Evolutionary conservation across 2,329 filamentous ascomycete species (phyloP).

Genomic region (Dactylellina parvicollis): DNA sequence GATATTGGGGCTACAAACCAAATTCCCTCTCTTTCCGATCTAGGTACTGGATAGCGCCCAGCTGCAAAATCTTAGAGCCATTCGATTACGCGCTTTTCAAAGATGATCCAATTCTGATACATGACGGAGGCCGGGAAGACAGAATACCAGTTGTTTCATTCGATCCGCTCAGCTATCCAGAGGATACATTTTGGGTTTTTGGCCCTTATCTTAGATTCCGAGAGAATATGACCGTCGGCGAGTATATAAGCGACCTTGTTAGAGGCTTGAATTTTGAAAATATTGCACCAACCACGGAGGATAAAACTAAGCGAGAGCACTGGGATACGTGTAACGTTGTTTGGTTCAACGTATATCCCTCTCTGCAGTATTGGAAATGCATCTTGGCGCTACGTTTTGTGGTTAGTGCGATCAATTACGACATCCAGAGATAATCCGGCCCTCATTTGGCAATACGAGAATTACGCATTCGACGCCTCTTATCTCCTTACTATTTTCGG

Average conservation of each 20-base stretch:
- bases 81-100: slow-evolving; percentile 37
- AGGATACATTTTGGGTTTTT: not conserved
- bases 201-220: not conserved
- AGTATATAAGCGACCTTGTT: slow-evolving; percentile 19
- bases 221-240: slow-evolving; percentile 15
- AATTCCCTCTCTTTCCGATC: not conserved
- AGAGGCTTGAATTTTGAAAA: not conserved
- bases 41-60: slow-evolving; percentile 7
- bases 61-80: slow-evolving; percentile 8
- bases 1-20: not conserved
- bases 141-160: not conserved
- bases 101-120: slow-evolving; percentile 28
- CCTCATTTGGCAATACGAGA: too few species aligned
- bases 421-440: not conserved
- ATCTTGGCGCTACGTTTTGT: slow-evolving; percentile 1
- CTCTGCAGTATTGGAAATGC: not conserved
- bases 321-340: slow-evolving; percentile 19
- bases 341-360: slow-evolving; percentile 16
- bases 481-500: too few species aligned
- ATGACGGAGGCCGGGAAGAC: not conserved
- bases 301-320: not conserved
- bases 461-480: too few species aligned
- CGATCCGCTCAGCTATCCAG: not conserved
- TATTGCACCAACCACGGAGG: not conserved
- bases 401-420: not conserved